Percentiles rank a stretch among this genome's conserved stretches.
These are phyloP conservation scores for Candida maltosa DNA, from an alignment of 805 yeast genomes.

Conservation along the genomic window DNA sequence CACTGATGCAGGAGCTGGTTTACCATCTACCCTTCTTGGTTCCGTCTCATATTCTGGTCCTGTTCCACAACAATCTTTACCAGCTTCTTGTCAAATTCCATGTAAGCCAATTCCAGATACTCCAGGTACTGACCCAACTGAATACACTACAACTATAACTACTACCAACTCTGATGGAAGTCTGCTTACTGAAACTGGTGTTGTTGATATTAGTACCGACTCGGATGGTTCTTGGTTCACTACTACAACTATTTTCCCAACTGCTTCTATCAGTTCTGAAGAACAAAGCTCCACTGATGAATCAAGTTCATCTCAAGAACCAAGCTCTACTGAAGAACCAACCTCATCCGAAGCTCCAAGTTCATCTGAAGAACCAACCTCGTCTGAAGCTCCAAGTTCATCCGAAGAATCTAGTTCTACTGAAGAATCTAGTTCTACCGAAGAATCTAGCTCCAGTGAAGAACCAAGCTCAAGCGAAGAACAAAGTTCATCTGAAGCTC, in stretches of 20 bases:
- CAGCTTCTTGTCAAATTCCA: conserved; percentile 15
- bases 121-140: conserved; percentile 12
- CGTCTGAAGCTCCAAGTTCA: too few species aligned
- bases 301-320: too few species aligned
- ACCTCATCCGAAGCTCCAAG: too few species aligned
- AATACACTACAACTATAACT: conserved; percentile 10
- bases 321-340: too few species aligned
- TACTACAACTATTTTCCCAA: conserved; percentile 4
- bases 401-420: too few species aligned
- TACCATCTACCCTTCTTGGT: conserved; percentile 13
- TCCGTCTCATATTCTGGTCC: conserved; percentile 15
- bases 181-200: not conserved
- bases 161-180: conserved; percentile 7
- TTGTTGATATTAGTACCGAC: conserved; percentile 3
- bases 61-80: conserved; percentile 15
- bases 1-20: conserved; percentile 14
- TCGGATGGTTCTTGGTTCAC: conserved; percentile 4
- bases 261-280: not conserved
- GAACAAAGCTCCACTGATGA: not conserved
- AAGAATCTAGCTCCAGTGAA: too few species aligned
- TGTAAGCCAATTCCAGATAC: conserved; percentile 13
- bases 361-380: too few species aligned
- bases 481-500: too few species aligned
- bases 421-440: too few species aligned
- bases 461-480: too few species aligned